Percentiles rank a stretch among this genome's conserved stretches.
Conservation (phyloP, 2,329 filamentous ascomycete species). For the Bipolaris sorokiniana region DNA sequence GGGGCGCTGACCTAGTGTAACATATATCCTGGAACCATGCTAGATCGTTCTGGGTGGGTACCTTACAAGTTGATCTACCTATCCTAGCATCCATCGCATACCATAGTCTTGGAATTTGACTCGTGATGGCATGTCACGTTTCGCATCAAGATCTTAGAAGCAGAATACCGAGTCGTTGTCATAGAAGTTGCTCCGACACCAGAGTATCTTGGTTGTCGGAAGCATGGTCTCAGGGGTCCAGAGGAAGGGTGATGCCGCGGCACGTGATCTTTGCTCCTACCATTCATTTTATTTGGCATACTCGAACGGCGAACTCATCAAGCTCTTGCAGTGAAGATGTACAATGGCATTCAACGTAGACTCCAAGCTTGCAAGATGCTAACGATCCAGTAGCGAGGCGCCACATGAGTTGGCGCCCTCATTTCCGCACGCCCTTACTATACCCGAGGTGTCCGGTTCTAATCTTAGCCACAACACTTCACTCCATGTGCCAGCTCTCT, state of each 20-base stretch:
- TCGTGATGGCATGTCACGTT: slow-evolving; percentile 81
- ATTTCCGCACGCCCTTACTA: background rate
- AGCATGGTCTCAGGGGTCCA: slow-evolving; percentile 72
- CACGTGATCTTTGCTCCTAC: background rate
- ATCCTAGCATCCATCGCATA: slow-evolving; percentile 77
- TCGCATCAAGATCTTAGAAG: slow-evolving; percentile 75
- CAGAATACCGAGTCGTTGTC: slow-evolving; percentile 79
- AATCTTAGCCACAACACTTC: background rate
- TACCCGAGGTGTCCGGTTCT: too few species aligned
- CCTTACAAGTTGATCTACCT: slow-evolving; percentile 77
- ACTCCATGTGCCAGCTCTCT: background rate
- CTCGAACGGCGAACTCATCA: background rate
- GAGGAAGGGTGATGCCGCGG: slow-evolving; percentile 76
- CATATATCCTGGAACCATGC: slow-evolving; percentile 79
- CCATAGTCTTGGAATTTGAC: slow-evolving; percentile 72
- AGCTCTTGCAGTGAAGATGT: background rate
- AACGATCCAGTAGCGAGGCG: background rate
- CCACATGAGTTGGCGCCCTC: background rate
- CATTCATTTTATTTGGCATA: background rate
- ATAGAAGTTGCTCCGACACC: slow-evolving; percentile 75
- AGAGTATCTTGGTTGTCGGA: slow-evolving; percentile 89
- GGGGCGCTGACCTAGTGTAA: slow-evolving; percentile 63
- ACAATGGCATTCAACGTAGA: background rate
- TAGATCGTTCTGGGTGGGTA: slow-evolving; percentile 81
- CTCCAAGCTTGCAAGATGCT: too few species aligned